Conservation (phyloP, 352 stramenopile genomes). For the Nothophytophthora sp. region DNA sequence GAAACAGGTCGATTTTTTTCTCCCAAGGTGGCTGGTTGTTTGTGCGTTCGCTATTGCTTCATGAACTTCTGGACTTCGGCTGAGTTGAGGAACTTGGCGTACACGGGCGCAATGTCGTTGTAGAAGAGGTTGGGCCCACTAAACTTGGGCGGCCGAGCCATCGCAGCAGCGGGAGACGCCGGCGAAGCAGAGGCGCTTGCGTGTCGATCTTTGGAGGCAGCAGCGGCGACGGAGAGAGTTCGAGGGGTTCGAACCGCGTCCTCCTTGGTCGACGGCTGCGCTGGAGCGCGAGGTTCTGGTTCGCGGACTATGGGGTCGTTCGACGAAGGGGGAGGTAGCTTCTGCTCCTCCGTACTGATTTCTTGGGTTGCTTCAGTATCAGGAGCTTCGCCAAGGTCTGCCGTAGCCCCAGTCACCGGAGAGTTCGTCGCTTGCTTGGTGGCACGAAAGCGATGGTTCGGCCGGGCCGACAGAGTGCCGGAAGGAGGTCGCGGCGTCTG, state of each 20-base stretch:
- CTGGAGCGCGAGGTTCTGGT: not conserved
- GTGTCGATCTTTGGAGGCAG: slow-evolving; percentile 2
- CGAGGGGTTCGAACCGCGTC: slow-evolving; percentile 15
- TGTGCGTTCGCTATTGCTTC: slow-evolving; percentile 23
- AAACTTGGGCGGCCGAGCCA: slow-evolving; percentile 15
- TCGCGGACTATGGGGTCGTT: not conserved
- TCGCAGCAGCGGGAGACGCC: not conserved
- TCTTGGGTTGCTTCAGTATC: too few relatives aligned
- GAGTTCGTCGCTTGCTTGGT: too few relatives aligned
- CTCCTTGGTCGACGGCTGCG: slow-evolving; percentile 9
- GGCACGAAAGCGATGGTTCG: slow-evolving; percentile 9
- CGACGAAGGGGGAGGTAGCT: not conserved
- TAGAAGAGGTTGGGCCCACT: slow-evolving; percentile 60
- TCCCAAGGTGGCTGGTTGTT: not conserved
- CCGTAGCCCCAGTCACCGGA: too few relatives aligned
- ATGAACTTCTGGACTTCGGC: slow-evolving; percentile 61
- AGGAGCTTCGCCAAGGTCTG: too few relatives aligned
- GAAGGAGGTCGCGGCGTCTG: slow-evolving; percentile 9
- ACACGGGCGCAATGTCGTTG: slow-evolving; percentile 72
- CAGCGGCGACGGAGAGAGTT: slow-evolving; percentile 1
- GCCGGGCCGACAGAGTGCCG: not conserved
- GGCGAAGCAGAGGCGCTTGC: not conserved
- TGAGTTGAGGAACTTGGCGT: slow-evolving; percentile 74
- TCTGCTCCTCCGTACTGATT: too few relatives aligned
- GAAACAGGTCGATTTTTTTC: slow-evolving; percentile 1